Evolutionary conservation across 1,284 basidiomycete genomes (phyloP).

Genomic region (Apiotrichum sp.): DNA sequence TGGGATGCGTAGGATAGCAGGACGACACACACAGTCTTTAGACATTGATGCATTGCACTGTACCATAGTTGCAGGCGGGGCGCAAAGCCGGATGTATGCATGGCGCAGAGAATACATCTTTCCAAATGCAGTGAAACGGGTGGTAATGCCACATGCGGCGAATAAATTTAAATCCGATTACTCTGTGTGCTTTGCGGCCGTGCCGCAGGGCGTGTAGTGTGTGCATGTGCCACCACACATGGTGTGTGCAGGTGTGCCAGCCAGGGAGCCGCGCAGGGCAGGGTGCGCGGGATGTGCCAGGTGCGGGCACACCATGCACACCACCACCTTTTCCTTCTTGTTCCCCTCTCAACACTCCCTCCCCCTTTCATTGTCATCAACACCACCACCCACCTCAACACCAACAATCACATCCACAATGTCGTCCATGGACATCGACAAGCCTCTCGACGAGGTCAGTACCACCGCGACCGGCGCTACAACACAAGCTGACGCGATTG

Average conservation of each 20-base stretch:
- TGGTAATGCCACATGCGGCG: neutral
- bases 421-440: slow-evolving; percentile 57
- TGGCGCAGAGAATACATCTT: neutral
- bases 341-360: no score
- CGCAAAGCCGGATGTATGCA: neutral
- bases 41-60: neutral
- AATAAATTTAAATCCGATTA: neutral
- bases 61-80: neutral
- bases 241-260: no score
- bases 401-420: slow-evolving; percentile 18
- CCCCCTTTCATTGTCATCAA: neutral
- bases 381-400: slow-evolving; percentile 3
- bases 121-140: neutral
- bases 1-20: no score
- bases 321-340: no score
- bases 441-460: slow-evolving; percentile 80
- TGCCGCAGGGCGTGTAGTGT: no score
- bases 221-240: no score
- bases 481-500: no score
- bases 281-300: no score
- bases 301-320: no score
- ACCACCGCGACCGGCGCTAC: slow-evolving; percentile 5
- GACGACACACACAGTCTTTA: neutral
- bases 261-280: no score
- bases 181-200: neutral